These are phyloP conservation scores for Yarrowia yakushimensis DNA, from an alignment of 805 yeast species.

Conservation along the genomic window DNA sequence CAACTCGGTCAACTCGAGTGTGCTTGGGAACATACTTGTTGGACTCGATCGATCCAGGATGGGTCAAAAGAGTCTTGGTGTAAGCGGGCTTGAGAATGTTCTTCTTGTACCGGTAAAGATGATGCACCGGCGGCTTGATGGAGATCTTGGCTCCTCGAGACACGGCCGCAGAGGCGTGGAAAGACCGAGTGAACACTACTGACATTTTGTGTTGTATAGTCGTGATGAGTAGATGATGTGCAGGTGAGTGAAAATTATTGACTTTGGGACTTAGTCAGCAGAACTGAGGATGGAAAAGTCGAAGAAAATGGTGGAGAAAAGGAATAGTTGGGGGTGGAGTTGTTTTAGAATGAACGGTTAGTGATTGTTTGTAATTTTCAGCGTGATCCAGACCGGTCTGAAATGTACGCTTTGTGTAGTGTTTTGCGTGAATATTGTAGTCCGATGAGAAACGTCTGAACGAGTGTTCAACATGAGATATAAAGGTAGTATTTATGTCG, in stretches of 20 bases:
- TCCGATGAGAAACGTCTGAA: too few relatives aligned
- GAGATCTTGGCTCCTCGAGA: slow-evolving; percentile 56
- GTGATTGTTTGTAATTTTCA: too few relatives aligned
- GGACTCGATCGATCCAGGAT: slow-evolving; percentile 70
- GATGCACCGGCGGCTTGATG: slow-evolving; percentile 88
- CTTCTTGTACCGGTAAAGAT: slow-evolving; percentile 72
- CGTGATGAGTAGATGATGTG: background rate
- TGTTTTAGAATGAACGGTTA: too few relatives aligned
- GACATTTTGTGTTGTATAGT: background rate
- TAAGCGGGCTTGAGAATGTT: slow-evolving; percentile 32
- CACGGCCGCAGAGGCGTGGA: slow-evolving; percentile 28
- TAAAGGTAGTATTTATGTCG: too few relatives aligned
- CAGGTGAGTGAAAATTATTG: slow-evolving; percentile 7
- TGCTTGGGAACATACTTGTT: slow-evolving; percentile 38
- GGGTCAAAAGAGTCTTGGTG: slow-evolving; percentile 42
- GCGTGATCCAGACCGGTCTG: background rate
- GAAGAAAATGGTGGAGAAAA: too few relatives aligned
- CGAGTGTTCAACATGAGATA: too few relatives aligned
- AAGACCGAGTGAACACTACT: slow-evolving; percentile 24
- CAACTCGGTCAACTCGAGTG: slow-evolving; percentile 62
- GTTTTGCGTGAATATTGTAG: background rate
- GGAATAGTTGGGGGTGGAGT: too few relatives aligned
- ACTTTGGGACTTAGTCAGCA: background rate
- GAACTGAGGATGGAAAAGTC: background rate
- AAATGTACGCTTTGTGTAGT: background rate